Percentiles rank a stretch among this genome's conserved stretches.
Conservation (phyloP, 352 stramenopile genomes). For the Albugo candida region DNA sequence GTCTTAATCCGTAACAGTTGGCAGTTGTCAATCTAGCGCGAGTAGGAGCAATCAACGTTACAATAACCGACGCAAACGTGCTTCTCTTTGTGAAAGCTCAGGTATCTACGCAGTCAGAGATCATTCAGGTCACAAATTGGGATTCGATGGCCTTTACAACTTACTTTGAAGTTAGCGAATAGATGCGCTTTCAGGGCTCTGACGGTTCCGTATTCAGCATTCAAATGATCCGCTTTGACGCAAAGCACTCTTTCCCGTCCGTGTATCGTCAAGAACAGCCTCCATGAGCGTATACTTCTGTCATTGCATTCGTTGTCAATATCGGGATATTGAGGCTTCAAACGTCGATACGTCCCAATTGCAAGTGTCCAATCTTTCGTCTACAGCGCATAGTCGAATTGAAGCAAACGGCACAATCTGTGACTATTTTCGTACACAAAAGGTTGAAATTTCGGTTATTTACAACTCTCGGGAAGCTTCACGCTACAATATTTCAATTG, state of each 20-base stretch:
- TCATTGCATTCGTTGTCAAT: slow-evolving; percentile 52
- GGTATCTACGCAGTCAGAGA: slow-evolving; percentile 36
- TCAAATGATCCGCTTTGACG: slow-evolving; percentile 27
- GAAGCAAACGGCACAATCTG: slow-evolving; percentile 63
- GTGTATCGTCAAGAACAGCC: slow-evolving; percentile 71
- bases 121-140: no score
- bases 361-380: no score
- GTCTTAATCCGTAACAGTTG: slow-evolving; percentile 52
- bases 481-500: slow-evolving; percentile 51
- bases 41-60: slow-evolving; percentile 70
- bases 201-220: slow-evolving; percentile 80
- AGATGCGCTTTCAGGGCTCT: slow-evolving; percentile 77
- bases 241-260: no score
- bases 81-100: slow-evolving; percentile 38
- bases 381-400: slow-evolving; percentile 10
- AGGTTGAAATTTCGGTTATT: slow-evolving; percentile 27
- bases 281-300: slow-evolving; percentile 35
- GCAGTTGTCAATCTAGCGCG: slow-evolving; percentile 65
- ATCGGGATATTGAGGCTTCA: slow-evolving; percentile 42
- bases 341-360: slow-evolving; percentile 33
- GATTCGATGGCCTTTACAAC: slow-evolving; percentile 40
- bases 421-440: slow-evolving; percentile 60
- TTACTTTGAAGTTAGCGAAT: slow-evolving; percentile 72
- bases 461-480: slow-evolving; percentile 66
- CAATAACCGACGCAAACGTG: slow-evolving; percentile 74